These are phyloP conservation scores for Pleurotus giganteus DNA, from an alignment of 768 basidiomycete species.

Conservation along the genomic window DNA sequence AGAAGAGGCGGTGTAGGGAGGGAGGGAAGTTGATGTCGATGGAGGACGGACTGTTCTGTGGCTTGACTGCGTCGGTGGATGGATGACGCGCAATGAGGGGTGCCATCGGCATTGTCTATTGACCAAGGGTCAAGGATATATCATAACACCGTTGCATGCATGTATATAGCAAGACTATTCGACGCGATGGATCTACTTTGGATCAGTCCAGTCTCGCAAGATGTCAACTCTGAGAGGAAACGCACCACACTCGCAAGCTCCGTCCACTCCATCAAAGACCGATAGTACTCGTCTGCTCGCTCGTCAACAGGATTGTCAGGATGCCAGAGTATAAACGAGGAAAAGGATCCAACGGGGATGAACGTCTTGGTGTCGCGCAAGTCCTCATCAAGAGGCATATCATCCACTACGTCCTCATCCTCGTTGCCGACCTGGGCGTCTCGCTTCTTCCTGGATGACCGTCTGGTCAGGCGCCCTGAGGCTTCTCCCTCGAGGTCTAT, in stretches of 20 bases:
- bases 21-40: too few relatives aligned
- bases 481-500: slow-evolving; percentile 12
- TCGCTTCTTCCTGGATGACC: slow-evolving; percentile 23
- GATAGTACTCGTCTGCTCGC: slow-evolving; percentile 67
- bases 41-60: too few relatives aligned
- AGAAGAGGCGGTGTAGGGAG: too few relatives aligned
- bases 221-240: slow-evolving; percentile 1
- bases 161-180: too few relatives aligned
- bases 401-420: slow-evolving; percentile 24
- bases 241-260: slow-evolving; percentile 60
- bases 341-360: slow-evolving; percentile 53
- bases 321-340: slow-evolving; percentile 72
- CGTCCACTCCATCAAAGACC: slow-evolving; percentile 72
- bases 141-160: too few relatives aligned
- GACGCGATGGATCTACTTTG: neutral
- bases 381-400: slow-evolving; percentile 18
- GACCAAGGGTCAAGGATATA: too few relatives aligned
- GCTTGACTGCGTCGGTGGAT: too few relatives aligned
- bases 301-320: slow-evolving; percentile 71
- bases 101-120: too few relatives aligned
- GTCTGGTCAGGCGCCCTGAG: slow-evolving; percentile 27
- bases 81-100: too few relatives aligned
- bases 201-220: neutral
- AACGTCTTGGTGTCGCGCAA: slow-evolving; percentile 30
- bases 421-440: slow-evolving; percentile 26